Conservation (phyloP, 257 asterid genomes). For the Penstemon davidsonii region DNA sequence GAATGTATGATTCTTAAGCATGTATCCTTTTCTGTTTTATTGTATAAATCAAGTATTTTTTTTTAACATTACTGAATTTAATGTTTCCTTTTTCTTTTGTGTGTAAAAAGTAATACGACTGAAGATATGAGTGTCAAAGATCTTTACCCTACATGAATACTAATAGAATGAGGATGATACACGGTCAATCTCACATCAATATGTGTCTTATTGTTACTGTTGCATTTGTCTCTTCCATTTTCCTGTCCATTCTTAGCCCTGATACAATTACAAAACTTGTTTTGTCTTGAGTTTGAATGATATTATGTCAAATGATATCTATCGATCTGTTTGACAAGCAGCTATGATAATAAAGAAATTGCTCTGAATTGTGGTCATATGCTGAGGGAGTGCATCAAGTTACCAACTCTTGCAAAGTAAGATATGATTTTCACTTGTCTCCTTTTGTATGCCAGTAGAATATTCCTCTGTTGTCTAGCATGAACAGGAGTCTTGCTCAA, state of each 20-base stretch:
- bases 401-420: constrained; percentile 91
- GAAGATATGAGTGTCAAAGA: background rate
- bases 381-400: constrained; percentile 96
- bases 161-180: background rate
- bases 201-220: constrained; percentile 5
- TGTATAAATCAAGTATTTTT: background rate
- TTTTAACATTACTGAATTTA: background rate
- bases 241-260: constrained; percentile 2
- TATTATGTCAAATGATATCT: constrained; percentile 19
- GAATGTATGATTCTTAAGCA: background rate
- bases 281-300: background rate
- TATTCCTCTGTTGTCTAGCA: constrained; percentile 18
- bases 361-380: constrained; percentile 93
- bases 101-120: constrained; percentile 10
- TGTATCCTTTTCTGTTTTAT: background rate
- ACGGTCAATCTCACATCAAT: constrained; percentile 5
- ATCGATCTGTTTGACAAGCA: constrained; percentile 36
- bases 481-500: constrained; percentile 20
- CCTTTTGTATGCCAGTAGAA: constrained; percentile 25
- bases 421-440: constrained; percentile 33
- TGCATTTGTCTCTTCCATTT: constrained; percentile 12
- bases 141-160: constrained; percentile 4
- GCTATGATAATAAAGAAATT: constrained; percentile 96
- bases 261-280: constrained; percentile 15
- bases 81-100: constrained; percentile 8